Evolutionary conservation across 352 stramenopile genomes (phyloP).

Genomic region (Globisporangium echinulatum): DNA sequence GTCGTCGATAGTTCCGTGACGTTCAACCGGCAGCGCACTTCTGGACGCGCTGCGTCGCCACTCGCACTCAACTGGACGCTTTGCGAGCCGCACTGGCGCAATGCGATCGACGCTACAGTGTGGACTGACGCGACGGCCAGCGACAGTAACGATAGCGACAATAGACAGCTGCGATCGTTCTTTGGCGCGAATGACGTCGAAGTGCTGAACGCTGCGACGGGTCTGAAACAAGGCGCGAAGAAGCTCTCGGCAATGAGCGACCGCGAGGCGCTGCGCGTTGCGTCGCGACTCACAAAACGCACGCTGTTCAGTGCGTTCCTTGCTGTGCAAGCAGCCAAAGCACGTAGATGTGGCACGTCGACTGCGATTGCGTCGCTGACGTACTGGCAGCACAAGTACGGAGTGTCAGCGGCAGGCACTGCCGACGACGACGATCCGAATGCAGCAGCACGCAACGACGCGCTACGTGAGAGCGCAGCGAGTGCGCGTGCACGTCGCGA

Average conservation of each 20-base stretch:
- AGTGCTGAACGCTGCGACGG: conserved; percentile 46
- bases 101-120: background rate
- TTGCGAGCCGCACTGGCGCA: conserved; percentile 32
- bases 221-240: conserved; percentile 70
- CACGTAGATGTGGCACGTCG: background rate
- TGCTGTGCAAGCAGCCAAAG: background rate
- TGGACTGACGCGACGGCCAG: too few species aligned
- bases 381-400: conserved; percentile 34
- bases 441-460: background rate
- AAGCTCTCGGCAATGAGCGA: conserved; percentile 48
- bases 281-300: conserved; percentile 57
- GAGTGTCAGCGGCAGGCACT: conserved; percentile 14
- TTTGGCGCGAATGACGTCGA: conserved; percentile 39
- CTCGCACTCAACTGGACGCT: conserved; percentile 58
- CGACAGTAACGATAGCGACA: background rate
- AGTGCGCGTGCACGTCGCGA: background rate
- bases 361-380: conserved; percentile 5
- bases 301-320: conserved; percentile 49
- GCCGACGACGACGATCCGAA: too few species aligned
- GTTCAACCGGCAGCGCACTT: conserved; percentile 14
- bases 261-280: conserved; percentile 35
- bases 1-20: conserved; percentile 1
- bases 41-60: conserved; percentile 21
- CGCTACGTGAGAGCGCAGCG: background rate
- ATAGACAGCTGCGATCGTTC: conserved; percentile 19